These are phyloP conservation scores for Aspergillus pseudoterreus DNA, from an alignment of 2,329 filamentous ascomycete species.

Conservation along the genomic window DNA sequence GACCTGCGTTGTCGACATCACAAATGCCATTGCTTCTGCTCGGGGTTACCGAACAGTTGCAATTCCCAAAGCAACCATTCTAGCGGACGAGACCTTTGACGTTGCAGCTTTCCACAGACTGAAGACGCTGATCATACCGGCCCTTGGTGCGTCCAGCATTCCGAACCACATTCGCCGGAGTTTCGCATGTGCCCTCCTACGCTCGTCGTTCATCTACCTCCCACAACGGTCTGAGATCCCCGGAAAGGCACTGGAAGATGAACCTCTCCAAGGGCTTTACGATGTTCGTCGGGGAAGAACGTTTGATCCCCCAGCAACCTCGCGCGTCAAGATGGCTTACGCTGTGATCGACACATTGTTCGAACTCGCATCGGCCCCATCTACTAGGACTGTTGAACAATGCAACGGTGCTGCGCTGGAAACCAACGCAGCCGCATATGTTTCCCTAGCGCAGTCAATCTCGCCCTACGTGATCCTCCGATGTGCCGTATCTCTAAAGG, in stretches of 20 bases:
- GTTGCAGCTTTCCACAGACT: slow-evolving; percentile 69
- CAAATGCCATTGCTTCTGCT: slow-evolving; percentile 66
- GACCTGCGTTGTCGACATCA: slow-evolving; percentile 62
- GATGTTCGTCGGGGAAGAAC: slow-evolving; percentile 68
- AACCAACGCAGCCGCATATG: slow-evolving; percentile 36
- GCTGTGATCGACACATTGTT: slow-evolving; percentile 78
- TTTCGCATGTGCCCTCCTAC: slow-evolving; percentile 75
- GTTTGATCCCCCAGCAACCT: slow-evolving; percentile 60
- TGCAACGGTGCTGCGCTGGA: slow-evolving; percentile 5
- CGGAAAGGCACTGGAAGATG: slow-evolving; percentile 36
- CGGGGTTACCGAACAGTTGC: slow-evolving; percentile 50
- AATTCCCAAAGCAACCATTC: slow-evolving; percentile 45
- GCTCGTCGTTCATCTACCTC: slow-evolving; percentile 74
- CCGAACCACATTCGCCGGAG: slow-evolving; percentile 63
- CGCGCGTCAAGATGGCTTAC: slow-evolving; percentile 71
- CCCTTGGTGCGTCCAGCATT: slow-evolving; percentile 64
- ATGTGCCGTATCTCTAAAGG: slow-evolving; percentile 72
- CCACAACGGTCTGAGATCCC: slow-evolving; percentile 62
- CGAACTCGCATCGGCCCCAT: slow-evolving; percentile 57
- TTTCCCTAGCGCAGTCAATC: slow-evolving; percentile 68
- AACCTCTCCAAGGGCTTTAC: slow-evolving; percentile 62
- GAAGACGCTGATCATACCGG: slow-evolving; percentile 65
- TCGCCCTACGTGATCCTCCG: slow-evolving; percentile 81
- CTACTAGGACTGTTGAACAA: slow-evolving; percentile 20
- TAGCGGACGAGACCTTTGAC: slow-evolving; percentile 75